These are phyloP conservation scores for Phytophthora multivora DNA, from an alignment of 352 stramenopile genomes.

Conservation along the genomic window DNA sequence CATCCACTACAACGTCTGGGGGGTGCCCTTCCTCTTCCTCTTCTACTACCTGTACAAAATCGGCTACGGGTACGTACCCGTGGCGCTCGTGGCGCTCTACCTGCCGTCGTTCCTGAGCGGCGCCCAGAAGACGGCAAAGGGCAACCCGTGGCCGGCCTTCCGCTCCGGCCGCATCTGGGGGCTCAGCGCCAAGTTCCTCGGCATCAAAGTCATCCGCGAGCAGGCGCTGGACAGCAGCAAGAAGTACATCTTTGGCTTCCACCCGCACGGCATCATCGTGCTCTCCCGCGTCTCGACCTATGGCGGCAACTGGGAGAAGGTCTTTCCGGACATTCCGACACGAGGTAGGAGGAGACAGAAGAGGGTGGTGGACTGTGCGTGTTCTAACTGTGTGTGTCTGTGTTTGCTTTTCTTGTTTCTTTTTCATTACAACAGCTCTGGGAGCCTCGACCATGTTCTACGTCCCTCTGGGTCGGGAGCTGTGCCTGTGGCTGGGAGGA, in stretches of 20 bases:
- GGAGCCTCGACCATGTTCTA: constrained; percentile 77
- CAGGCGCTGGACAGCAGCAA: constrained; percentile 60
- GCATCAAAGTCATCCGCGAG: constrained; percentile 69
- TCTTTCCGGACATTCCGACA: constrained; percentile 64
- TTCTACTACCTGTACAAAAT: constrained; percentile 71
- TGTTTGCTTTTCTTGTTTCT: too few relatives aligned
- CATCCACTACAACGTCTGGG: constrained; percentile 83
- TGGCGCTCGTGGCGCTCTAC: constrained; percentile 64
- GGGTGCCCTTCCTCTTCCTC: constrained; percentile 47
- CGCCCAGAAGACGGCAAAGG: constrained; percentile 55
- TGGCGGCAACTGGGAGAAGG: constrained; percentile 69
- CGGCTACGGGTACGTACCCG: constrained; percentile 56
- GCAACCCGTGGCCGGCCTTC: constrained; percentile 57
- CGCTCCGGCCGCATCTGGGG: constrained; percentile 56
- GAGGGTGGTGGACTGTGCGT: not conserved
- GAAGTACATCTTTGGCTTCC: constrained; percentile 79
- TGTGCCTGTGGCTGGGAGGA: constrained; percentile 72
- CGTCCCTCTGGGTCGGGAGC: constrained; percentile 63
- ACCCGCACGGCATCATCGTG: constrained; percentile 80
- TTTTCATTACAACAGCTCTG: constrained; percentile 34
- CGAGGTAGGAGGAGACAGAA: constrained; percentile 33
- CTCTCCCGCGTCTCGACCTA: constrained; percentile 73
- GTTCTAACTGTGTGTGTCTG: constrained; percentile 1
- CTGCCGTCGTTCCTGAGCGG: constrained; percentile 67
- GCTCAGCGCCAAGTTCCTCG: constrained; percentile 52